Base-by-base conservation (phyloP, 179 eudicot species). In the Beta macrorhiza region DNA sequence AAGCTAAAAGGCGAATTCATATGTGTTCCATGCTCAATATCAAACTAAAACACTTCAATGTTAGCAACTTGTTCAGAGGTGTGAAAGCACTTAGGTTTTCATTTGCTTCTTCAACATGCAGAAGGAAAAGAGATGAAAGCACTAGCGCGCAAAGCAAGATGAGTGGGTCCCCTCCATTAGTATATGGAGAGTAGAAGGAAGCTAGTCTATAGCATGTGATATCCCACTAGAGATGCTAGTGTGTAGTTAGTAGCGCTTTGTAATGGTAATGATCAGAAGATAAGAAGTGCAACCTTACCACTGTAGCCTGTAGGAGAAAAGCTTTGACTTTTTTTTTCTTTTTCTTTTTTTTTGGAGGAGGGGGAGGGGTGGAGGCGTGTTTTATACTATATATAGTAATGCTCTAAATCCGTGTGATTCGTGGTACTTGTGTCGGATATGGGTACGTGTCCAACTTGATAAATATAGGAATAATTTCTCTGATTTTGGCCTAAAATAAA, bases 121-220 rank as follows among this genome's bases (percentile, higher is more conserved):
- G 79, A 77, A 76, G 67, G 62, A 80, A 83, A 62, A 77, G 74
- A 77, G 74, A 69, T 49, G 81, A 45, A 70, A 71, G 83, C 87
- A 84, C 86, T 82, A 80, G 29, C 59, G 78, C 85, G 86, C 87
- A 87, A 87, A 83, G 74, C 45, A 75, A 85, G 78, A 87, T 87
- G 89, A 87, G 58, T 76, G 74, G 88, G 82, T 44, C 86, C 86
- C 77, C 57, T 55, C 29, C 52, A 57, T 74, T 57, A 44, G 68
- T 72, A 53, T 62, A 62, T 73, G 79, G 69, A 81, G 55, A 81
- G 55, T 77, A 25, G 78, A 67, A 49, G 67, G 77, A 32, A 75
- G 51, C 3, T 49, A 49, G 7, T 67, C 64, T 67, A 17, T 82
- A 59, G 79, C 87, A 85, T 85, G 85, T 82, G 83, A 82, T 79